These are phyloP conservation scores for Diaporthe sp. DNA, from an alignment of 2,329 filamentous ascomycete genomes.

Conservation along the genomic window DNA sequence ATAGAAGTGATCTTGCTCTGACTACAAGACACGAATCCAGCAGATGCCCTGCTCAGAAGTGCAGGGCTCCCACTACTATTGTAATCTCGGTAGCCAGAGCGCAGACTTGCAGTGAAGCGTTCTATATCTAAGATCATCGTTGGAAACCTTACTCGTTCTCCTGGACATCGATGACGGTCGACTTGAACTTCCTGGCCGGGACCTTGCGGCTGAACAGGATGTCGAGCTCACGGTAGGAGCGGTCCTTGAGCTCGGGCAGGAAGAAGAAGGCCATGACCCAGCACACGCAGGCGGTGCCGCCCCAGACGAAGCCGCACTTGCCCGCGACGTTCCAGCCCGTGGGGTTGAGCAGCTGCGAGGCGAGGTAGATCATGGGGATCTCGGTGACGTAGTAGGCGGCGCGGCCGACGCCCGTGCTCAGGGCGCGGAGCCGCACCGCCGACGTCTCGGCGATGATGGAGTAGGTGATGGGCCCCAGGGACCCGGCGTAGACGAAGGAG, in stretches of 20 bases:
- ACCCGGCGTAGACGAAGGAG: slow-evolving; percentile 74
- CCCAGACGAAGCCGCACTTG: slow-evolving; percentile 65
- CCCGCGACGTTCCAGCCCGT: slow-evolving; percentile 58
- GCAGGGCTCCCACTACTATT: not conserved
- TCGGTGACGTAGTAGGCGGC: slow-evolving; percentile 74
- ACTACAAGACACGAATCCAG: too few relatives aligned
- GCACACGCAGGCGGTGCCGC: slow-evolving; percentile 57
- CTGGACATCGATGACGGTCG: slow-evolving; percentile 57
- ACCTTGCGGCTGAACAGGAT: slow-evolving; percentile 60
- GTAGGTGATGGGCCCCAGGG: slow-evolving; percentile 75
- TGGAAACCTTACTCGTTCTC: slow-evolving; percentile 54
- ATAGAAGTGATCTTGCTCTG: not conserved
- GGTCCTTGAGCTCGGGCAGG: slow-evolving; percentile 60
- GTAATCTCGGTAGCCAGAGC: not conserved
- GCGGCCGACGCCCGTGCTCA: slow-evolving; percentile 77
- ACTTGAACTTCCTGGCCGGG: slow-evolving; percentile 59
- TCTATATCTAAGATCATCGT: not conserved
- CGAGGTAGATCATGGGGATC: slow-evolving; percentile 76
- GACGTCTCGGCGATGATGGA: slow-evolving; percentile 79
- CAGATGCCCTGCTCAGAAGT: not conserved
- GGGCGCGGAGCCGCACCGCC: slow-evolving; percentile 72
- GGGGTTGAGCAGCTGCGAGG: slow-evolving; percentile 73
- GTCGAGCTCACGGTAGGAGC: slow-evolving; percentile 60
- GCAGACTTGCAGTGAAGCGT: too few relatives aligned
- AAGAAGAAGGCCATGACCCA: slow-evolving; percentile 58